Conservation (phyloP, 257 asterid species). For the Apocynum venetum region DNA sequence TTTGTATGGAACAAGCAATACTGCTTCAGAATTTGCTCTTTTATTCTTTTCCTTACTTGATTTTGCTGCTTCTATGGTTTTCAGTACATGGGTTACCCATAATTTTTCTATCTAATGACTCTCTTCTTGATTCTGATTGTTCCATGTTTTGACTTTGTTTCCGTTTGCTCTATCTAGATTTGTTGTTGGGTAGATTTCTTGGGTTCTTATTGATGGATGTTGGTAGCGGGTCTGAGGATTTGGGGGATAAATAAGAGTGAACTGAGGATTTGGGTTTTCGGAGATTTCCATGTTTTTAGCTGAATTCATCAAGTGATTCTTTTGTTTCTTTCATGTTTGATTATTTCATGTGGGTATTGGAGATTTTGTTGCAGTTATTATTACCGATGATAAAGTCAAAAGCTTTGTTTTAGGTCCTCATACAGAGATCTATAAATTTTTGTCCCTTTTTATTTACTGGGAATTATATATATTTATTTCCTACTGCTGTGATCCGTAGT, state of each 20-base stretch:
- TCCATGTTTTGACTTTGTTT: background rate
- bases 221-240: background rate
- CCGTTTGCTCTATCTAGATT: background rate
- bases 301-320: background rate
- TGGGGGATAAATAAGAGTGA: background rate
- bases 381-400: background rate
- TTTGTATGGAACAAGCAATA: background rate
- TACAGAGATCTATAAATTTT: constrained; percentile 6
- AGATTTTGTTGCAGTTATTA: background rate
- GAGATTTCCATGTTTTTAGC: background rate
- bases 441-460: background rate
- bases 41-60: background rate
- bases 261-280: background rate
- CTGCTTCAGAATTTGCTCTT: background rate
- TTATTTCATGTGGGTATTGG: background rate
- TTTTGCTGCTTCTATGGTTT: background rate
- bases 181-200: background rate
- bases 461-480: background rate
- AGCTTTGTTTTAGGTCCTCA: background rate
- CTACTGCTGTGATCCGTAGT: background rate
- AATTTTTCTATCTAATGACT: background rate
- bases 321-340: background rate
- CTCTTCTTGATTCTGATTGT: background rate
- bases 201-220: background rate
- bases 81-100: background rate